Evolutionary conservation across 1,284 basidiomycete species (phyloP).

Genomic region (Pyrrhoderma lamaoense): DNA sequence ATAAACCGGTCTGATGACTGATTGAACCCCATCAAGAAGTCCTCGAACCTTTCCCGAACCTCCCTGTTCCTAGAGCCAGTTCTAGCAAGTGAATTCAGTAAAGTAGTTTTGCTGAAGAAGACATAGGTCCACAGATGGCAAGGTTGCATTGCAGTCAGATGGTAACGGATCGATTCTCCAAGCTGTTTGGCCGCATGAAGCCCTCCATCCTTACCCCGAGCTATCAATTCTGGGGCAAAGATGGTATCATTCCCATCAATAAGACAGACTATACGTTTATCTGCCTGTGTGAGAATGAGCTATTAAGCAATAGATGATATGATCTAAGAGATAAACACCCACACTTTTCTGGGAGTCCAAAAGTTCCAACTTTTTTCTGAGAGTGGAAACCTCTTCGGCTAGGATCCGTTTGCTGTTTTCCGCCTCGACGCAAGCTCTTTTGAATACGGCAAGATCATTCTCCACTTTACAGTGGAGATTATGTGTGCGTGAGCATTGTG

Average conservation of each 20-base stretch:
- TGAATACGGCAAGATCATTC: constrained; percentile 15
- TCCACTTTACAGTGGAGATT: constrained; percentile 1
- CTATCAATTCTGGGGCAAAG: constrained; percentile 45
- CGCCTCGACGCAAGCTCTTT: constrained; percentile 14
- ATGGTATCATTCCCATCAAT: constrained; percentile 65
- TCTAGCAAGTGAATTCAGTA: constrained; percentile 43
- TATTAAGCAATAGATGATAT: background rate
- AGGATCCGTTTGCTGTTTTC: constrained; percentile 13
- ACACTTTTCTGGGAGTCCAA: constrained; percentile 13
- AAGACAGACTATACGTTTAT: constrained; percentile 47
- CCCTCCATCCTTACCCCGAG: constrained; percentile 50
- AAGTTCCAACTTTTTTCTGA: constrained; percentile 11
- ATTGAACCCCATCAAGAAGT: constrained; percentile 62
- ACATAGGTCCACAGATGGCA: constrained; percentile 57
- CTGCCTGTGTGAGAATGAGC: constrained; percentile 20
- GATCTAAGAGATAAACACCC: background rate
- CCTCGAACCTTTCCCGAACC: constrained; percentile 43
- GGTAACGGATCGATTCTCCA: constrained; percentile 41
- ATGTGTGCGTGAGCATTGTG: too few relatives aligned
- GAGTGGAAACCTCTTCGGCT: constrained; percentile 2
- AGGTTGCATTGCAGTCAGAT: constrained; percentile 37
- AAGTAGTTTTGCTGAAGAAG: constrained; percentile 56
- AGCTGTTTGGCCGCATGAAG: constrained; percentile 45
- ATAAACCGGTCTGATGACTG: constrained; percentile 54
- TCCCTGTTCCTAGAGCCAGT: constrained; percentile 28